Percentiles rank a stretch among this genome's conserved stretches.
Conservation (phyloP, 2,329 filamentous ascomycete genomes). For the Fusarium fujikuroi region DNA sequence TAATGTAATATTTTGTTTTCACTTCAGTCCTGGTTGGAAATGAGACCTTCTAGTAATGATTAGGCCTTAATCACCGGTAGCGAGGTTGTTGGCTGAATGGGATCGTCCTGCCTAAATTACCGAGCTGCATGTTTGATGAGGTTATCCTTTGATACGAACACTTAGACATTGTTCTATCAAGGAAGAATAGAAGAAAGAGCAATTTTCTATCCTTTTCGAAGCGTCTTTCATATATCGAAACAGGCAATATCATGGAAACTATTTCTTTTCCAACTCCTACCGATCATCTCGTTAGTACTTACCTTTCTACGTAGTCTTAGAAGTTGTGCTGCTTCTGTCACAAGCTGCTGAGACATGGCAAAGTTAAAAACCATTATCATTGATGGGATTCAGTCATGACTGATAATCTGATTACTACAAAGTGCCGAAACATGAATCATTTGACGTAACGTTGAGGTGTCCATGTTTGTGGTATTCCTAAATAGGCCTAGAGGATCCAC, state of each 20-base stretch:
- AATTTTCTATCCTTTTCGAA: background rate
- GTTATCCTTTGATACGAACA: too few relatives aligned
- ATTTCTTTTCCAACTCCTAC: background rate
- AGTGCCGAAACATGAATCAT: accelerated
- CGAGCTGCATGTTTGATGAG: too few relatives aligned
- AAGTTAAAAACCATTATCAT: accelerated
- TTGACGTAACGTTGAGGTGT: background rate
- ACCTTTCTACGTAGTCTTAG: background rate
- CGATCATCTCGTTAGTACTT: too few relatives aligned
- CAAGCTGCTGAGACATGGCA: background rate
- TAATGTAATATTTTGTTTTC: too few relatives aligned
- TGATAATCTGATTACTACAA: background rate
- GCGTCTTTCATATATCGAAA: background rate
- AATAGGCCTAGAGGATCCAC: background rate
- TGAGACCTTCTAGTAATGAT: too few relatives aligned
- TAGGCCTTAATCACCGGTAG: too few relatives aligned
- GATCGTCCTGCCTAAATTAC: too few relatives aligned
- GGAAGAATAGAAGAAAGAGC: too few relatives aligned
- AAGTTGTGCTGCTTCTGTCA: background rate
- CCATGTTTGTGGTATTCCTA: background rate
- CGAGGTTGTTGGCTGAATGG: too few relatives aligned
- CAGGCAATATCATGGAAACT: too few relatives aligned
- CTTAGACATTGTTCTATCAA: accelerated
- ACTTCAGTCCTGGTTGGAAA: too few relatives aligned
- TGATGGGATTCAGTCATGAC: background rate